Base-by-base conservation (phyloP, 2,329 filamentous ascomycete genomes). In the Beauveria australis region DNA sequence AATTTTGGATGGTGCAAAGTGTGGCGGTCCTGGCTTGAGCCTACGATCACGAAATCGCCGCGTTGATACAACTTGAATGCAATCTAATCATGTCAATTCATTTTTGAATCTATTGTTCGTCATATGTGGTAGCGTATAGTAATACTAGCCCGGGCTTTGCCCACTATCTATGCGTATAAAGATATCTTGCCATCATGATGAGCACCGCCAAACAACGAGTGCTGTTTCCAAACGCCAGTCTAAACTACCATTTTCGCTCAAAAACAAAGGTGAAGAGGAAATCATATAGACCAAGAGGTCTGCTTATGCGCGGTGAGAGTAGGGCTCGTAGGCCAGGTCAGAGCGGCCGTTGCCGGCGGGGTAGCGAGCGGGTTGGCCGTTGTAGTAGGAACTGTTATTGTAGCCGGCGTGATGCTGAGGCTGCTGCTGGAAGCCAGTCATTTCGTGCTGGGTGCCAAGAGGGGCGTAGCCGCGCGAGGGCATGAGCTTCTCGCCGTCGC, bases 261-360 rank as follows among this genome's bases (percentile, higher is more conserved):
- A 24, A 59, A 59, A 44, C 37, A 52, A 59, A 14, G n/a, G 26
- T 10, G 8, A 53, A 33, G 2, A 16, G 24, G 1, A 2, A n/a
- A 12, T n/a, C 14, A 43, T 14, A 9, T 10, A 37, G 26, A 14
- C 57, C 41, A 46, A 46, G 43, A 58, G 10, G 40, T 26, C 40
- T 19, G 49, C 54, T 75, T 79, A 86, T 52, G 76, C 75, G 49
- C 78, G 77, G 67, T 85, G 83, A 56, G 79, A 79, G 73, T 86
- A 87, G 41, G 84, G 84, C 79, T 87, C 84, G 72, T 87, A 87
- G 44, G 82, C 83, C 64, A 80, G 70, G 33, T 82, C 78, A n/a
- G 76, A 73, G 59, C 78, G 79, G 53, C 72, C 73, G 61, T 73
- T 75, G 54, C 74, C 74, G 61, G 71, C 69, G 62, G 78, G 67